Conservation (phyloP, 116 monocot genomes). For the Iris pallida region DNA sequence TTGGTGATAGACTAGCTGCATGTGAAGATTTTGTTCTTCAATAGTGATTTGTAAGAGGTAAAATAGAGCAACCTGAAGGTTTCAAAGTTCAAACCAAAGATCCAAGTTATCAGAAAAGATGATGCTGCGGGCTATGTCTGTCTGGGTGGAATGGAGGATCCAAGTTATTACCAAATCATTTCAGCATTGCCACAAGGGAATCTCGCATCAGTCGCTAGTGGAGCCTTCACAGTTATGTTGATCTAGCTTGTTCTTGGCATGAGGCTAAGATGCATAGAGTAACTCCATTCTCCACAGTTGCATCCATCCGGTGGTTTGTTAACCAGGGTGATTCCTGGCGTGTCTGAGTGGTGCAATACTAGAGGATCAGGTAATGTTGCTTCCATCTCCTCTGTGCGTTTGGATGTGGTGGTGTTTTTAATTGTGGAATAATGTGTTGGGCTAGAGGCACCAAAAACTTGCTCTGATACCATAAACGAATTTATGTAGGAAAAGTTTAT, state of each 20-base stretch:
- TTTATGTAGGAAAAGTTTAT: too few relatives aligned
- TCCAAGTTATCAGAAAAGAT: background rate
- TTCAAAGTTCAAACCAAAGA: too few relatives aligned
- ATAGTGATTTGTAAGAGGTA: too few relatives aligned
- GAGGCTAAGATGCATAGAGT: background rate
- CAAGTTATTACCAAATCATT: background rate
- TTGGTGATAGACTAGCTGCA: too few relatives aligned
- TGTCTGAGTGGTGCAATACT: background rate
- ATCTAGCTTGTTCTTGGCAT: background rate
- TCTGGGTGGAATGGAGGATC: background rate
- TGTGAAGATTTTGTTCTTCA: too few relatives aligned
- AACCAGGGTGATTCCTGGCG: background rate
- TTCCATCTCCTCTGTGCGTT: background rate
- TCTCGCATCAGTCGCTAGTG: background rate
- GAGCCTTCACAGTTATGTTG: background rate
- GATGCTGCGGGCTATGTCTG: background rate
- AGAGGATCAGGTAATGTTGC: background rate
- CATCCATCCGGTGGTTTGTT: background rate
- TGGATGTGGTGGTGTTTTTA: background rate
- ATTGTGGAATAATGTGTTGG: background rate
- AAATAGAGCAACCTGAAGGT: too few relatives aligned
- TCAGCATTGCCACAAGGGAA: too few relatives aligned
- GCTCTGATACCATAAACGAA: too few relatives aligned
- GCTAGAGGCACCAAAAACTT: too few relatives aligned
- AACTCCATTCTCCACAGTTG: background rate